Percentiles rank a stretch among this genome's conserved stretches.
phyloP scores from a whole-genome alignment of 192 early-diverging fungal species.

The Rhizophagus prolifer region DNA sequence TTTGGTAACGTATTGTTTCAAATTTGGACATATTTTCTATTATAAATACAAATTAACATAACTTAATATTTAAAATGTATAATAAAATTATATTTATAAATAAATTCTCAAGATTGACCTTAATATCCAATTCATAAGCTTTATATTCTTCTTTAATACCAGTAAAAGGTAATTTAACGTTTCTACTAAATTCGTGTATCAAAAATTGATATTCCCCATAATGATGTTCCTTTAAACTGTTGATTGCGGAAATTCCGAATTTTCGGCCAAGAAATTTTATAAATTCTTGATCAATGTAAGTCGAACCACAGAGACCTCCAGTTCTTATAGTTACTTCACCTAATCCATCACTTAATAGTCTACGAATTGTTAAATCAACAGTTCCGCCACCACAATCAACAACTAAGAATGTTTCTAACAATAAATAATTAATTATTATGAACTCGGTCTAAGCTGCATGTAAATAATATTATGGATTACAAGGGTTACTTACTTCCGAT shows the following conservation, averaged over 20 bases:
- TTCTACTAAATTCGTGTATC: constrained; percentile 2
- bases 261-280: background rate
- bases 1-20: background rate
- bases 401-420: constrained; percentile 8
- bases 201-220: constrained; percentile 10
- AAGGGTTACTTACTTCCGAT: background rate
- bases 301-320: constrained; percentile 3
- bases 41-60: no score
- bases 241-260: background rate
- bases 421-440: background rate
- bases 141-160: background rate
- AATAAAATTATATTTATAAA: no score
- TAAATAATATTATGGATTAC: no score
- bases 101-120: background rate
- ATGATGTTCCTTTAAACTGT: constrained; percentile 1
- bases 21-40: background rate
- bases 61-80: no score
- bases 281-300: constrained; percentile 19
- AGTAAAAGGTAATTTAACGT: constrained; percentile 2
- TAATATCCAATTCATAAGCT: background rate
- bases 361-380: constrained; percentile 33
- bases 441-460: no score
- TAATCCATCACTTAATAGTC: background rate
- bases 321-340: background rate
- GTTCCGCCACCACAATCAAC: constrained; percentile 32